phyloP scores from a whole-genome alignment of 306 rosid species.

The Coriaria nepalensis region DNA sequence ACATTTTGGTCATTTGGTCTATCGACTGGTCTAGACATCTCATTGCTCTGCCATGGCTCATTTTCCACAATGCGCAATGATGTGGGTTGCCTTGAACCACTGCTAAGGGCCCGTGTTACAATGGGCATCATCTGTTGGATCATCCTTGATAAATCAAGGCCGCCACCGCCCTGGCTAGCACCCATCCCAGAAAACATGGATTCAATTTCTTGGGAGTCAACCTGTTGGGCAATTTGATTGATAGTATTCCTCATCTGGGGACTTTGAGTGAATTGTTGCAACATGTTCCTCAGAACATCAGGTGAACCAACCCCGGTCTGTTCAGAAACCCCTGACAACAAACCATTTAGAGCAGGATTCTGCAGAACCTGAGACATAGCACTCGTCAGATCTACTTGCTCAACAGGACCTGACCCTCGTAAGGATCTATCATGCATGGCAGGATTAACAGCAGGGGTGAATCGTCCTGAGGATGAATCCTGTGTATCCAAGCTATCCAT shows the following conservation, averaged over 20 bases:
- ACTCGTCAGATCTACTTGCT: slow-evolving; percentile 47
- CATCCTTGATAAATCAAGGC: slow-evolving; percentile 73
- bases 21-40: slow-evolving; percentile 20
- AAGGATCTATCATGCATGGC: slow-evolving; percentile 18
- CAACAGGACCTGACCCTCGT: slow-evolving; percentile 22
- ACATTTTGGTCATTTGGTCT: slow-evolving; percentile 28
- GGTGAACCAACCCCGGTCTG: slow-evolving; percentile 85
- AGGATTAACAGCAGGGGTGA: slow-evolving; percentile 23
- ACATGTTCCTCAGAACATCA: slow-evolving; percentile 72
- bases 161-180: slow-evolving; percentile 56
- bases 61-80: slow-evolving; percentile 32
- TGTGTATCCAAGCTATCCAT: slow-evolving; percentile 22
- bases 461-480: slow-evolving; percentile 25
- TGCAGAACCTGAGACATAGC: slow-evolving; percentile 87
- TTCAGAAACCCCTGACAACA: slow-evolving; percentile 77
- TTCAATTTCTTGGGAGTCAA: slow-evolving; percentile 60
- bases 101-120: slow-evolving; percentile 66
- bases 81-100: slow-evolving; percentile 32
- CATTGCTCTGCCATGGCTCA: slow-evolving; percentile 20
- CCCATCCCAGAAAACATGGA: slow-evolving; percentile 59
- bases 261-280: slow-evolving; percentile 83
- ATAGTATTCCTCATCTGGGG: slow-evolving; percentile 79
- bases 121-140: slow-evolving; percentile 97
- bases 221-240: slow-evolving; percentile 73
- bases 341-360: slow-evolving; percentile 78